Conservation (phyloP, 257 asterid species). For the Primulina eburnea region DNA sequence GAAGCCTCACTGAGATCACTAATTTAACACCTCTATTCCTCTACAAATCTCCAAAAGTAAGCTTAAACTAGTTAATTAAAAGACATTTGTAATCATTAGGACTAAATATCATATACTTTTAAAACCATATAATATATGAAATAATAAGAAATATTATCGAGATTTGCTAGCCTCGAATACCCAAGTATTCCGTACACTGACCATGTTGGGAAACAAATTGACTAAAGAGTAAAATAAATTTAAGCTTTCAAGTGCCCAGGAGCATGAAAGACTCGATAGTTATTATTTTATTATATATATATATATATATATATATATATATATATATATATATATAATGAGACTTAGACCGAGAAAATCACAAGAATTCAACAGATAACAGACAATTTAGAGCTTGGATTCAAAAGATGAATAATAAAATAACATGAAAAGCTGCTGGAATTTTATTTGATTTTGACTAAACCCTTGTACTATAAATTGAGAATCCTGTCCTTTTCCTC, state of each 20-base stretch:
- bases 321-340: too few relatives aligned
- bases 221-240: background rate
- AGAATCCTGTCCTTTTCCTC: slow-evolving; percentile 22
- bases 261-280: background rate
- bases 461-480: slow-evolving; percentile 32
- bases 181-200: slow-evolving; percentile 19
- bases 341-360: slow-evolving; percentile 11
- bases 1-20: too few relatives aligned
- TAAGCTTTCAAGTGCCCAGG: background rate
- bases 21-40: too few relatives aligned
- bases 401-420: slow-evolving; percentile 23
- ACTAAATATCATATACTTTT: too few relatives aligned
- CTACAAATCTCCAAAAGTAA: too few relatives aligned
- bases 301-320: too few relatives aligned
- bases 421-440: slow-evolving; percentile 23
- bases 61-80: too few relatives aligned
- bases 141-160: background rate
- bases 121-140: too few relatives aligned
- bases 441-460: slow-evolving; percentile 37
- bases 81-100: too few relatives aligned
- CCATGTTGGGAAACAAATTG: slow-evolving; percentile 22
- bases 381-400: slow-evolving; percentile 32
- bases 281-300: too few relatives aligned
- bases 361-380: slow-evolving; percentile 32
- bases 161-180: background rate